Percentiles rank a stretch among this genome's conserved stretches.
Conservation (phyloP, 1,139 yeast species). For the Candida anutae region DNA sequence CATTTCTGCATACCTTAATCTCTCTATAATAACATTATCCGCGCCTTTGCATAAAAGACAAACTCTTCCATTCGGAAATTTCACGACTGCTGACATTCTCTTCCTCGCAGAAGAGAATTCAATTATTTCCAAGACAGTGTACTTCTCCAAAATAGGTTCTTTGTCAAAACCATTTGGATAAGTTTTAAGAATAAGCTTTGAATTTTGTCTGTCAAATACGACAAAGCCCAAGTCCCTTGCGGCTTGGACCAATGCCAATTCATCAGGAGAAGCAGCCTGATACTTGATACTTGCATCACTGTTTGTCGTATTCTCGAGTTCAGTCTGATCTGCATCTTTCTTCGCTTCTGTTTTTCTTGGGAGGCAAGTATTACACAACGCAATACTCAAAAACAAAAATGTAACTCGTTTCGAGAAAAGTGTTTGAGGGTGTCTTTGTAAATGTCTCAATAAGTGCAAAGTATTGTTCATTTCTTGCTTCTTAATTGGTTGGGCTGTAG, state of each 20-base stretch:
- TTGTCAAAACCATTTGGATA: constrained; percentile 76
- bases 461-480: constrained; percentile 23
- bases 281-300: constrained; percentile 55
- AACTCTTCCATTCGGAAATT: constrained; percentile 72
- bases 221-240: constrained; percentile 92
- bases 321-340: constrained; percentile 8
- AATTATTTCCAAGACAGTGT: constrained; percentile 67
- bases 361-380: constrained; percentile 84
- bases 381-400: constrained; percentile 72
- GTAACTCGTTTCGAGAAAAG: constrained; percentile 65
- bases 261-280: constrained; percentile 96
- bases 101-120: constrained; percentile 87
- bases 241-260: constrained; percentile 84
- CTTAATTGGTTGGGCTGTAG: constrained; percentile 31
- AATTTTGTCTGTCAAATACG: constrained; percentile 59
- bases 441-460: constrained; percentile 54
- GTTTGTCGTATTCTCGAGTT: constrained; percentile 1
- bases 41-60: constrained; percentile 91
- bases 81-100: constrained; percentile 86
- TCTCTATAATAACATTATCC: constrained; percentile 82
- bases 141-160: constrained; percentile 57
- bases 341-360: constrained; percentile 37
- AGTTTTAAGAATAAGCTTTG: constrained; percentile 55
- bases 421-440: constrained; percentile 66
- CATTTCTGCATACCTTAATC: constrained; percentile 48